Conservation (phyloP, 129 eudicot genomes). For the Flaveria trinervia region DNA sequence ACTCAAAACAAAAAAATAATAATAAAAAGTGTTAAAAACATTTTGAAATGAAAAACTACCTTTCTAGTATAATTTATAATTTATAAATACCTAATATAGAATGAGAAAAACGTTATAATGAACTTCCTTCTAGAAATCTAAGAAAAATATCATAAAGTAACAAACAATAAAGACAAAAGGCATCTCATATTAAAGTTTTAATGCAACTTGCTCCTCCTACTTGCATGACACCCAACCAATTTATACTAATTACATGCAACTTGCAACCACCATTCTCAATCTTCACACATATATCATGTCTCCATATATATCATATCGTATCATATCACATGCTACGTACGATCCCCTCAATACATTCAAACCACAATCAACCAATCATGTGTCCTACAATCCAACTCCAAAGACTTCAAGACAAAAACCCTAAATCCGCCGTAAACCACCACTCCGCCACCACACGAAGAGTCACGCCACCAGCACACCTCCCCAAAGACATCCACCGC, state of each 20-base stretch:
- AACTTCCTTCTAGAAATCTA: constrained; percentile 1
- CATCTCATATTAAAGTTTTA: constrained; percentile 13
- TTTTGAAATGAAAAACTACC: no score
- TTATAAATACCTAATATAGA: neutral
- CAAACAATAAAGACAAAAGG: constrained; percentile 7
- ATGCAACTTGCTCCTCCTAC: constrained; percentile 19
- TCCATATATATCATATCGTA: neutral
- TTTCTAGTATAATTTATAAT: no score
- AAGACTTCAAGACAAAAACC: neutral
- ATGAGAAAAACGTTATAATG: constrained; percentile 9
- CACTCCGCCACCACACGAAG: neutral
- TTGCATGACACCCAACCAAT: constrained; percentile 19
- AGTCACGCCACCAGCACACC: neutral
- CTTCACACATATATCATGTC: neutral
- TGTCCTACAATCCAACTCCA: constrained; percentile 15
- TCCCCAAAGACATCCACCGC: constrained; percentile 8
- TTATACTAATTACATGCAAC: constrained; percentile 17
- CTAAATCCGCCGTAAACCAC: constrained; percentile 17
- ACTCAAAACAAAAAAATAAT: no score
- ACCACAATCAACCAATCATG: constrained; percentile 4
- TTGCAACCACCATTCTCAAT: constrained; percentile 14
- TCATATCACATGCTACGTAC: constrained; percentile 15
- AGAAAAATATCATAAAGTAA: neutral
- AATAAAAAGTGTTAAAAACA: no score
- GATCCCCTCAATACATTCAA: neutral